A percentile compares a stretch with the other conserved stretches of the same genome.
These are phyloP conservation scores for Ophiostoma tasmaniense DNA, from an alignment of 2,329 filamentous ascomycete genomes.

Conservation along the genomic window DNA sequence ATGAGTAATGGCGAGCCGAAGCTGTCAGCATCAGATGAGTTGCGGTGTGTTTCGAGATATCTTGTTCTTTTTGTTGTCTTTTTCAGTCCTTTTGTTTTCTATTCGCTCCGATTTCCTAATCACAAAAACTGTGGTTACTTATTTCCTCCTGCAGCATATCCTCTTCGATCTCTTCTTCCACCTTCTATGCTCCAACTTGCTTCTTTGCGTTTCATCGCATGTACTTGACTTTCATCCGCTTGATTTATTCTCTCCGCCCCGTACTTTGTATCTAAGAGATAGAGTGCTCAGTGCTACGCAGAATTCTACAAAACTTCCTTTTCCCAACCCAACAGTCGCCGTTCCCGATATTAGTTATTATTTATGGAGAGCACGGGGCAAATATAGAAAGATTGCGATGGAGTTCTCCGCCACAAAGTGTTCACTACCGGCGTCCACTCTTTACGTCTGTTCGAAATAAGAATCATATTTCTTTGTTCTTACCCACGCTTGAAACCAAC, in stretches of 20 bases:
- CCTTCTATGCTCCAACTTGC: not conserved
- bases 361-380: not conserved
- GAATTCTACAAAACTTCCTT: not conserved
- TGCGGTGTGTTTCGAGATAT: not conserved
- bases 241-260: not conserved
- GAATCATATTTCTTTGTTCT: not conserved
- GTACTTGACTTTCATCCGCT: not conserved
- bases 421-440: not conserved
- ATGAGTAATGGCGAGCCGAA: not conserved
- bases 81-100: not conserved
- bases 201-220: not conserved
- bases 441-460: not conserved
- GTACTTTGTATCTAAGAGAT: too few relatives aligned
- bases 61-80: not conserved
- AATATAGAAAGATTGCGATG: not conserved
- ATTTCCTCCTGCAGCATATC: too few relatives aligned
- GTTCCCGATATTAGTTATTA: not conserved
- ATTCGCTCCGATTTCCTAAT: too few relatives aligned
- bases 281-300: too few relatives aligned
- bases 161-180: not conserved
- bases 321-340: not conserved
- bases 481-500: not conserved
- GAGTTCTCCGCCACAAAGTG: not conserved
- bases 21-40: not conserved
- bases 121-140: too few relatives aligned